Evolutionary conservation across 2,329 filamentous ascomycete species (phyloP), one percentile per base, ranked within the genome.

Genomic region (Fusarium citri): DNA sequence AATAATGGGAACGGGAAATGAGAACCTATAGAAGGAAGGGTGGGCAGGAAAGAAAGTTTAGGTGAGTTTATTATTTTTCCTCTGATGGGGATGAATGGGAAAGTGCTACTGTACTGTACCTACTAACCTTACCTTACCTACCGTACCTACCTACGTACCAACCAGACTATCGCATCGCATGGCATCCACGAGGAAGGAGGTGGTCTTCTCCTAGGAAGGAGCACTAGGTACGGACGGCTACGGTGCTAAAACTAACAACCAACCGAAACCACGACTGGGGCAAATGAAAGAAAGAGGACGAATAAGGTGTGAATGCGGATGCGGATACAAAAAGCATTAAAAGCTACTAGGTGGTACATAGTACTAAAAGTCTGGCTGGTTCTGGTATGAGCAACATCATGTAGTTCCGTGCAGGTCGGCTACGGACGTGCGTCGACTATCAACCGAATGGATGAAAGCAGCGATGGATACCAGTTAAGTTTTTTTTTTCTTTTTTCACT

Each of bases 191-290:
- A 37, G 22, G 48, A 51, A 51, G 31, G 48, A 51, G 48, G 31
- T 37, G 28, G 34, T 37, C 34, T 37, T 37, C 34, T 37, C 58
- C 37, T 59, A 64, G 23, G 49, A 57, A 51, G 57, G 51, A 68
- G 63, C 49, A 25, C n/a, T 47, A 51, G 59, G 51, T 42, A 49
- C 34, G 18, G 34, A 37, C 34, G 34, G 34, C 34, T 37, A n/a
- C 43, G 54, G 55, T 66, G 54, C 67, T 68, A 71, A 70, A 60
- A 58, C 68, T 71, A 70, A 70, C 64, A 53, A 48, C 68, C 67
- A 71, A 68, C 68, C 68, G 54, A 70, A 68, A 70, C 58, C 43
- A 60, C 28, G 55, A 31, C 40, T 42, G 67, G 66, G 63, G 50
- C 68, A 58, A 55, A 70, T 64, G 31, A 71, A 55, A 70, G 23